These are phyloP conservation scores for Thelonectria olida DNA, from an alignment of 2,329 filamentous ascomycete genomes.

Conservation along the genomic window DNA sequence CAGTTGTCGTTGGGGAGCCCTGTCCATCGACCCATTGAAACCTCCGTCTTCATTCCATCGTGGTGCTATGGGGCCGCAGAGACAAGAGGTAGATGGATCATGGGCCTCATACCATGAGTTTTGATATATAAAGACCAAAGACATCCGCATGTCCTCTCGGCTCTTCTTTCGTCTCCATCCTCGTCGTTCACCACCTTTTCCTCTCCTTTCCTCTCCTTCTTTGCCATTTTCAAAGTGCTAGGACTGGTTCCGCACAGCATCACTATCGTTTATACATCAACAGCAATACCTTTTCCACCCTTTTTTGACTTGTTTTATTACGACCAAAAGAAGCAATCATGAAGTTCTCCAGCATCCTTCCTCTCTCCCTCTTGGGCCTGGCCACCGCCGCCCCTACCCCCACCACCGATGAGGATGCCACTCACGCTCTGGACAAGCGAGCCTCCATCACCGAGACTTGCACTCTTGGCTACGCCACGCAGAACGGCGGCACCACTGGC, in stretches of 20 bases:
- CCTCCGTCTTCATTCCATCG: slow-evolving; percentile 13
- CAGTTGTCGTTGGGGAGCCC: not conserved
- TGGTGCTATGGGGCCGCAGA: not conserved
- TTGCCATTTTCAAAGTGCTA: slow-evolving; percentile 25
- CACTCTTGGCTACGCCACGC: slow-evolving; percentile 46
- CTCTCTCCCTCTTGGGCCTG: slow-evolving; percentile 41
- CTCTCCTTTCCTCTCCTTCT: slow-evolving; percentile 25
- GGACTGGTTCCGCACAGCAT: slow-evolving; percentile 25
- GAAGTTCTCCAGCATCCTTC: slow-evolving; percentile 45
- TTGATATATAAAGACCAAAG: slow-evolving; percentile 31
- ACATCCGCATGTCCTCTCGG: not conserved
- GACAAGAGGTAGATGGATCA: not conserved
- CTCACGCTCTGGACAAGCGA: slow-evolving; percentile 44
- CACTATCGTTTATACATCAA: slow-evolving; percentile 9
- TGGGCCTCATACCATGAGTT: not conserved
- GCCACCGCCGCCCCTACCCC: slow-evolving; percentile 43
- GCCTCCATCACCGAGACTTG: slow-evolving; percentile 49
- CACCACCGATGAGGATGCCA: slow-evolving; percentile 38
- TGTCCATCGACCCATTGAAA: slow-evolving; percentile 20
- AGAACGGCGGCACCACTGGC: slow-evolving; percentile 57
- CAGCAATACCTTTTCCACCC: not conserved
- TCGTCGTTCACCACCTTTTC: slow-evolving; percentile 23
- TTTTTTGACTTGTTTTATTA: not conserved
- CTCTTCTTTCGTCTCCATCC: slow-evolving; percentile 12
- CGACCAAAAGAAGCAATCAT: slow-evolving; percentile 30